Evolutionary conservation across 2,329 filamentous ascomycete genomes (phyloP).

Genomic region (Magnaporthiopsis incrustans): DNA sequence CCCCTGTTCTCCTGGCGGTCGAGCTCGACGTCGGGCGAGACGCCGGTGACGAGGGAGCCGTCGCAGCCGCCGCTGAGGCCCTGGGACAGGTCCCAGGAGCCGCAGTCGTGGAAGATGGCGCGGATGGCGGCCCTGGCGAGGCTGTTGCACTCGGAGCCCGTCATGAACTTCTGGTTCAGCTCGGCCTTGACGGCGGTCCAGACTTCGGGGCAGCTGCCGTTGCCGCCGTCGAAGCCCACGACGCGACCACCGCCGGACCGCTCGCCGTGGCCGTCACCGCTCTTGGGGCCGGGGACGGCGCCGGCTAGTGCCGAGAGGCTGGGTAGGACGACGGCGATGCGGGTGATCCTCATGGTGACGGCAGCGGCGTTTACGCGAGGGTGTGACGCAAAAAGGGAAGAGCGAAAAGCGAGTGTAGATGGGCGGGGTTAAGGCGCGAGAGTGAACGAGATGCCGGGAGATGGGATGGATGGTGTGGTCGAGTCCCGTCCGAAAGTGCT

Average conservation of each 20-base stretch:
- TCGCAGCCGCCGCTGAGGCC: constrained; percentile 29
- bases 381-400: neutral
- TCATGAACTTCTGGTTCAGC: constrained; percentile 23
- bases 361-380: too few species aligned
- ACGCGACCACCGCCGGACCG: too few species aligned
- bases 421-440: neutral
- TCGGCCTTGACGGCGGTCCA: constrained; percentile 29
- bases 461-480: neutral
- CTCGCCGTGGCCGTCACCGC: too few species aligned
- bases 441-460: neutral
- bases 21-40: constrained; percentile 29
- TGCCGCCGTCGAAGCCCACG: too few species aligned
- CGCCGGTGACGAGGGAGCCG: constrained; percentile 29
- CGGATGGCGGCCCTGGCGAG: constrained; percentile 36
- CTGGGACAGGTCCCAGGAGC: constrained; percentile 25
- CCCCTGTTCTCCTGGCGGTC: constrained; percentile 33
- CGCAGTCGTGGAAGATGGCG: constrained; percentile 38
- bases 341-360: neutral
- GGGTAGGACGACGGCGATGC: neutral
- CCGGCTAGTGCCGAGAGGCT: neutral
- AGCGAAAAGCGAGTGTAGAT: neutral
- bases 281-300: neutral
- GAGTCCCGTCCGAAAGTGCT: neutral
- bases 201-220: constrained; percentile 10
- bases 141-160: constrained; percentile 26